Conservation (phyloP, 2,329 filamentous ascomycete species). For the Ampelomyces quisqualis region DNA sequence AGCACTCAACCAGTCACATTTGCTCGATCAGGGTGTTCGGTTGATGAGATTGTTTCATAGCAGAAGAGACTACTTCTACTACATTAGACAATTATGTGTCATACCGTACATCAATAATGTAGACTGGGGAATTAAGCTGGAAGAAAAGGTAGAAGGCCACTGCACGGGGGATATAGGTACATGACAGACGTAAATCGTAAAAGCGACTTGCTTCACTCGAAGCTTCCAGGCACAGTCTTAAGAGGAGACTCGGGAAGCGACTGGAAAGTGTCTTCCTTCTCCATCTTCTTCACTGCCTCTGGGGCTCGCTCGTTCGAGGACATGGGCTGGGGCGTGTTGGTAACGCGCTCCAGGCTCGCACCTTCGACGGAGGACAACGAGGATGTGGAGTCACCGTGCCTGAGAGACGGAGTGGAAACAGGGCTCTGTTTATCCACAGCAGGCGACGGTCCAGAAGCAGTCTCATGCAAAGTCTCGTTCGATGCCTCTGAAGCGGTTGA, state of each 20-base stretch:
- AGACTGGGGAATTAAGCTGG: slow-evolving; percentile 1
- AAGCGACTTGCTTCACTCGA: slow-evolving; percentile 13
- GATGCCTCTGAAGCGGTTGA: slow-evolving; percentile 37
- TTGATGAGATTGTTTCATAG: background rate
- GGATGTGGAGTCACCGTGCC: slow-evolving; percentile 38
- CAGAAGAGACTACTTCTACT: slow-evolving; percentile 7
- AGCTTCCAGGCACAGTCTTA: slow-evolving; percentile 37
- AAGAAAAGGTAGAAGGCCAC: background rate
- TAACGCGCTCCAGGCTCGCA: slow-evolving; percentile 31
- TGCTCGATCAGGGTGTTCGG: too few relatives aligned
- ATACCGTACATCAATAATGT: background rate
- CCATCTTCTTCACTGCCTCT: slow-evolving; percentile 18
- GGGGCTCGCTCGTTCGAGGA: slow-evolving; percentile 17
- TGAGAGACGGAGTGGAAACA: slow-evolving; percentile 38
- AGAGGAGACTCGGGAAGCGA: slow-evolving; percentile 43
- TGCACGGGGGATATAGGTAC: slow-evolving; percentile 9
- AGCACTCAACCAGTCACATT: too few relatives aligned
- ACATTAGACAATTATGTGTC: too few relatives aligned
- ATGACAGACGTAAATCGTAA: slow-evolving; percentile 16
- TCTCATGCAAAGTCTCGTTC: slow-evolving; percentile 22
- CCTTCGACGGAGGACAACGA: slow-evolving; percentile 39
- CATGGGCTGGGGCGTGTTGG: slow-evolving; percentile 30
- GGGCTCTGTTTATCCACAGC: slow-evolving; percentile 31
- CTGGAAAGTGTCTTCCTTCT: slow-evolving; percentile 46
- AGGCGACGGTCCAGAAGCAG: slow-evolving; percentile 23